Evolutionary conservation across 352 stramenopile genomes (phyloP), one percentile per base, ranked within the genome.

Genomic region (Globisporangium okanoganense): DNA sequence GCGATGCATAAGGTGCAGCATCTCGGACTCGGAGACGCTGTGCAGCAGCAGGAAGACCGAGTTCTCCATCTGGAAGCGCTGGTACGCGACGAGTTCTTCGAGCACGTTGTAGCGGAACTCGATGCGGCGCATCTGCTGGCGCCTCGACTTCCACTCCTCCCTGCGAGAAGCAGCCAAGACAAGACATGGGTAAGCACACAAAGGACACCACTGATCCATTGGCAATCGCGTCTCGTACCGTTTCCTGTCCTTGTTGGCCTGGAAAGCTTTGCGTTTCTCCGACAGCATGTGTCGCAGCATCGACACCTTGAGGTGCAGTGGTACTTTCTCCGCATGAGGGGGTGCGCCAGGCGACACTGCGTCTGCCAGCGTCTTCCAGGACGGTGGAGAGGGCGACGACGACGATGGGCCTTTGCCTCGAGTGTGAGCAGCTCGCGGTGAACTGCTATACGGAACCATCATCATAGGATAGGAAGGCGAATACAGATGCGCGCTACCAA

Each of bases 41-140:
- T 82, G 72, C 2, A 93, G 69, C 47, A 93, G 51, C 18, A 93
- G 65, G 49, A 93, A 91, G 45, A 83, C 74, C 1, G 77, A 66
- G 57, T 87, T 77, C 52, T 86, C 74, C 31, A 75, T 75, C 52
- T 87, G 69, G 27, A 93, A 80, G 10, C 69, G 75, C 54, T 90
- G 79, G 35, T 78, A 88, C 8, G 75, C 76, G 1, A 72, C 72
- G 43, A 93, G 54, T 36, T 91, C 82, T 18, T 89, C 79, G 27
- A 88, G 56, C 13, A 90, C 79, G 36, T 90, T 82, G 69, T 90
- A 90, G 31, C 75, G 71, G 35, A 89, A 85, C 33, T 82, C 81
- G 14, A 77, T 61, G n/a, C 53, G 72, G 7, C 81, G 79, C 61
- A 79, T 76, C 45, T 87, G 66, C 61, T 88, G 75, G 1, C 71